Percentiles rank a stretch among this genome's conserved stretches.
Conservation (phyloP, 805 yeast species). For the Hanseniaspora clermontiae region DNA sequence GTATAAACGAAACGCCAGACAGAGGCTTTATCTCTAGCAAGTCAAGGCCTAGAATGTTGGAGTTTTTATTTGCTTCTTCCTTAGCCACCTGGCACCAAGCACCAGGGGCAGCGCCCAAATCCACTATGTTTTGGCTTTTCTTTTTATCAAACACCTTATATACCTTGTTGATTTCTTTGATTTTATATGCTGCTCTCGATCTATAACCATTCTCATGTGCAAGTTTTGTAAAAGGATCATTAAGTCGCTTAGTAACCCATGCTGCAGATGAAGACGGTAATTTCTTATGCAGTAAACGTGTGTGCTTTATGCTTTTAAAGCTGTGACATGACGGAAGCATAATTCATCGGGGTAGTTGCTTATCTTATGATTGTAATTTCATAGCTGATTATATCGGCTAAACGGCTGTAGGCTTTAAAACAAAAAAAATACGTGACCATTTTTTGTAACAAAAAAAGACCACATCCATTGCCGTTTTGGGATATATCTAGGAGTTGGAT, state of each 20-base stretch:
- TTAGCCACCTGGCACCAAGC: constrained; percentile 85
- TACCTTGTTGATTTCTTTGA: constrained; percentile 59
- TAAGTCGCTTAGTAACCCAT: constrained; percentile 63
- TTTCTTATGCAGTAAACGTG: not conserved
- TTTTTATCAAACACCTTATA: constrained; percentile 42
- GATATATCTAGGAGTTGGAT: not conserved
- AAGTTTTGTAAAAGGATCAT: constrained; percentile 52
- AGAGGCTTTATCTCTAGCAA: constrained; percentile 71
- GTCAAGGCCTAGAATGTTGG: constrained; percentile 69
- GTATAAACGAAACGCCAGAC: constrained; percentile 61
- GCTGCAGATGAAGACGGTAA: constrained; percentile 37
- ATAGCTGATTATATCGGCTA: not conserved
- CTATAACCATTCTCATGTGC: constrained; percentile 51
- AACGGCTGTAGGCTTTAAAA: too few species aligned
- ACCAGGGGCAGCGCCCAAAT: constrained; percentile 88
- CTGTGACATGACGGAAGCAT: not conserved
- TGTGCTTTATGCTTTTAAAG: not conserved
- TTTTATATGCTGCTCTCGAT: constrained; percentile 86
- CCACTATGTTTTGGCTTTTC: constrained; percentile 50
- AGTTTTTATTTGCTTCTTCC: constrained; percentile 36
- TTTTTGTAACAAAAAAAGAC: not conserved
- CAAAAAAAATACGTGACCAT: not conserved
- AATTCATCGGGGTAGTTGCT: not conserved
- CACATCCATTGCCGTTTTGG: not conserved
- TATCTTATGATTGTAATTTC: not conserved